phyloP scores from a whole-genome alignment of 2,329 filamentous ascomycete genomes.

The Penicillium sp. region DNA sequence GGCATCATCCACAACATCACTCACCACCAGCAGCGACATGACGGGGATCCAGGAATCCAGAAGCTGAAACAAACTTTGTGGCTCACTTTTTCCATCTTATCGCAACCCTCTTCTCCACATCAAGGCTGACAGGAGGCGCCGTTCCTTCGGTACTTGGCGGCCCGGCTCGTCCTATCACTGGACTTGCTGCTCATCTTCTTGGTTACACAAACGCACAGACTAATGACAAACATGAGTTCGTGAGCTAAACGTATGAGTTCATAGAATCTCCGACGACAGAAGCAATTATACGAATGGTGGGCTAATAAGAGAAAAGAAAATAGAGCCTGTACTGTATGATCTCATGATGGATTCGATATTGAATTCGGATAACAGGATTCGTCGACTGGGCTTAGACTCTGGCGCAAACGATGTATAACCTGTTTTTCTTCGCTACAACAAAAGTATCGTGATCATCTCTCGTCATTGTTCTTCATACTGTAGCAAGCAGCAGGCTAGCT shows the following conservation, averaged over 20 bases:
- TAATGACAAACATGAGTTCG: background rate
- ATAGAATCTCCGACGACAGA: background rate
- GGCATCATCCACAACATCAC: background rate
- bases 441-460: background rate
- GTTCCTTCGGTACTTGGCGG: conserved; percentile 9
- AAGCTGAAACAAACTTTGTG: background rate
- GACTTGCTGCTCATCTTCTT: background rate
- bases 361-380: background rate
- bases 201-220: conserved; percentile 1
- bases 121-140: background rate
- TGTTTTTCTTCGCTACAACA: background rate
- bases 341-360: background rate
- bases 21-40: background rate
- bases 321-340: background rate
- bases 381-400: background rate
- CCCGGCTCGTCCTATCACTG: background rate
- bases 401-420: background rate
- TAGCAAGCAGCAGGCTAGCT: background rate
- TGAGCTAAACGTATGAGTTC: background rate
- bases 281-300: background rate
- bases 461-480: background rate
- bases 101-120: conserved; percentile 1
- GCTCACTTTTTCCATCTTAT: background rate
- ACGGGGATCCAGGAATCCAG: background rate
- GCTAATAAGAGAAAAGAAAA: background rate